Percentiles rank a stretch among this genome's conserved stretches.
These are phyloP conservation scores for Phytophthora foliorum DNA, from an alignment of 352 stramenopile genomes.

Conservation along the genomic window DNA sequence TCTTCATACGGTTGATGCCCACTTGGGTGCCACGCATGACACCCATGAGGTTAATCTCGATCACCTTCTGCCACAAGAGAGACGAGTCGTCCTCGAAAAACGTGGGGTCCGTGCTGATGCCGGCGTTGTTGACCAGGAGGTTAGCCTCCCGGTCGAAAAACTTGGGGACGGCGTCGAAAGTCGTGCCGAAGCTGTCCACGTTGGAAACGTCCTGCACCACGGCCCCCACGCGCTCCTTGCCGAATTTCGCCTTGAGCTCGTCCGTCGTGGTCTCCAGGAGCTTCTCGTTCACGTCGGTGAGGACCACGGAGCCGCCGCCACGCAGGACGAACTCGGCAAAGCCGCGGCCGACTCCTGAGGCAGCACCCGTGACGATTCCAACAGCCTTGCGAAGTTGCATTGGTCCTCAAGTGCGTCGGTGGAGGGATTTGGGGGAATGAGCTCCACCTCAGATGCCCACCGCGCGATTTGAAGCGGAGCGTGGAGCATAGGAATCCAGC, in stretches of 20 bases:
- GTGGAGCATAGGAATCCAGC: neutral
- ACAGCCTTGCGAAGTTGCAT: constrained; percentile 62
- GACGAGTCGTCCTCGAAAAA: constrained; percentile 38
- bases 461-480: neutral
- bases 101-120: constrained; percentile 48
- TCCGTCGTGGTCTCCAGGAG: constrained; percentile 50
- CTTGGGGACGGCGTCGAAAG: constrained; percentile 53
- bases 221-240: constrained; percentile 47
- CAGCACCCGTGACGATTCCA: constrained; percentile 61
- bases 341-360: constrained; percentile 54
- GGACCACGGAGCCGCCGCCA: constrained; percentile 55
- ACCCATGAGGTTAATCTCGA: constrained; percentile 61
- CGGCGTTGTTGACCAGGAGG: constrained; percentile 74
- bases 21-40: constrained; percentile 68
- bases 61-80: constrained; percentile 30
- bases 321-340: constrained; percentile 60
- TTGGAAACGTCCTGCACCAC: constrained; percentile 66
- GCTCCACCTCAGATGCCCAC: neutral
- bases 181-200: constrained; percentile 47
- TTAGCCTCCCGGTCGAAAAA: constrained; percentile 58
- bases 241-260: constrained; percentile 46
- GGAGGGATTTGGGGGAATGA: neutral
- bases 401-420: neutral
- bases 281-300: constrained; percentile 65
- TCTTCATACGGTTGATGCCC: constrained; percentile 50